A percentile compares a stretch with the other conserved stretches of the same genome.
Evolutionary conservation across 352 stramenopile species (phyloP).

Genomic region (Saprolegnia diclina): DNA sequence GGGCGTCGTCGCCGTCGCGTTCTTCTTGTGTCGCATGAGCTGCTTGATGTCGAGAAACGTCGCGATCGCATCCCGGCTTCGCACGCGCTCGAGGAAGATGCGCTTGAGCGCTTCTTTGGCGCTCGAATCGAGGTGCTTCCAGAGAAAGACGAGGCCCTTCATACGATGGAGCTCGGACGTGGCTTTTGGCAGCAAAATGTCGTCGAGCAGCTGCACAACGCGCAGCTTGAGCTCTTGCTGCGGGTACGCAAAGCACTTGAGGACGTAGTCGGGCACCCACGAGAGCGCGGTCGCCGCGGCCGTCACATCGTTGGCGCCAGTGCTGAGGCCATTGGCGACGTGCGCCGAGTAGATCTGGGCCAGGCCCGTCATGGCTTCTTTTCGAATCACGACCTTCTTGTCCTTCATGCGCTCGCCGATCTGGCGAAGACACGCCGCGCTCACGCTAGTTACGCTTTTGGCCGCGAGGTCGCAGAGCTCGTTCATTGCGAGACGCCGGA

Average conservation of each 20-base stretch:
- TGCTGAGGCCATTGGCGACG: conserved; percentile 38
- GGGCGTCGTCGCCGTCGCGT: conserved; percentile 29
- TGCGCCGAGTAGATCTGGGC: conserved; percentile 75
- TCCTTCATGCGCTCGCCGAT: conserved; percentile 86
- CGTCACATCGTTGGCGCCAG: conserved; percentile 37
- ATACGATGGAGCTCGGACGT: conserved; percentile 45
- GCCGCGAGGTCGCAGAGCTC: conserved; percentile 77
- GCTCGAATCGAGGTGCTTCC: conserved; percentile 49
- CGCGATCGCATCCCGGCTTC: conserved; percentile 36
- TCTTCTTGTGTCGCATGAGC: conserved; percentile 32
- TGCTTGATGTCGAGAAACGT: conserved; percentile 50
- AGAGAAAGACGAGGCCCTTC: conserved; percentile 69
- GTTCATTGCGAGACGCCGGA: conserved; percentile 66
- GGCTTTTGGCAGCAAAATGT: conserved; percentile 74
- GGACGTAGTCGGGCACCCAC: conserved; percentile 77
- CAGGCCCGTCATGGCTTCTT: conserved; percentile 85
- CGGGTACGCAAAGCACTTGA: conserved; percentile 83
- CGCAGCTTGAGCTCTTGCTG: conserved; percentile 78
- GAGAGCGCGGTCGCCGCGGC: conserved; percentile 35
- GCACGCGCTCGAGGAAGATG: conserved; percentile 54
- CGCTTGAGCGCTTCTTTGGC: conserved; percentile 69
- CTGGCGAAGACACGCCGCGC: conserved; percentile 55
- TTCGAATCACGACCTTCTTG: conserved; percentile 70
- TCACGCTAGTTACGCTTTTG: conserved; percentile 60
- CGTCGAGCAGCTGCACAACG: conserved; percentile 76